Percentiles rank a stretch among this genome's conserved stretches.
Conservation (phyloP, 2,329 filamentous ascomycete species). For the Tolypocladium album region DNA sequence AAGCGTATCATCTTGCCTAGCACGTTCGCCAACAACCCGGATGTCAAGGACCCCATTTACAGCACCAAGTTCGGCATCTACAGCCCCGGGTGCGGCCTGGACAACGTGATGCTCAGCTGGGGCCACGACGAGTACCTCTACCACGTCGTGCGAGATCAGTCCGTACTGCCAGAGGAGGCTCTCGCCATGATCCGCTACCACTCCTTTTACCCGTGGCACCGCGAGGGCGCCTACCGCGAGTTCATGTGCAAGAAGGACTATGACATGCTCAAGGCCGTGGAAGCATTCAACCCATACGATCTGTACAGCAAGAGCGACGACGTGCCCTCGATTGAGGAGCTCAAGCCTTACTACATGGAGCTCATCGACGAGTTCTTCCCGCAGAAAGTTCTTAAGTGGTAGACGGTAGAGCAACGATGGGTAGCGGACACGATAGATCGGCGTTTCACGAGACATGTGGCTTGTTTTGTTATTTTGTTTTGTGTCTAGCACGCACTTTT, state of each 20-base stretch:
- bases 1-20: conserved; percentile 70
- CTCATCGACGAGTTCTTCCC: conserved; percentile 33
- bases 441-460: neutral
- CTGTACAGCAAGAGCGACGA: conserved; percentile 86
- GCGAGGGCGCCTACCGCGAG: conserved; percentile 65
- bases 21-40: conserved; percentile 69
- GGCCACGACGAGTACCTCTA: conserved; percentile 85
- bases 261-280: conserved; percentile 69
- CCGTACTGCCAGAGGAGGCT: conserved; percentile 65
- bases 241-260: conserved; percentile 78
- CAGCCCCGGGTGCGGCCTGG: conserved; percentile 64
- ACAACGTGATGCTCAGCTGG: conserved; percentile 85
- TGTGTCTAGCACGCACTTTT: neutral
- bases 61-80: conserved; percentile 73
- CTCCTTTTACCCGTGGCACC: conserved; percentile 89
- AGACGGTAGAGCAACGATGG: conserved; percentile 1
- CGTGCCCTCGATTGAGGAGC: conserved; percentile 61
- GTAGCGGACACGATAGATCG: neutral
- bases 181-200: conserved; percentile 92
- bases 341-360: conserved; percentile 48
- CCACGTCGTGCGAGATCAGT: conserved; percentile 76
- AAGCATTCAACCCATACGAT: conserved; percentile 86
- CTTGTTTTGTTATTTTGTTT: neutral
- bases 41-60: conserved; percentile 61
- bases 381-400: conserved; percentile 27